phyloP scores from a whole-genome alignment of 192 early-diverging fungal species.

The Entomortierella chlamydospora region DNA sequence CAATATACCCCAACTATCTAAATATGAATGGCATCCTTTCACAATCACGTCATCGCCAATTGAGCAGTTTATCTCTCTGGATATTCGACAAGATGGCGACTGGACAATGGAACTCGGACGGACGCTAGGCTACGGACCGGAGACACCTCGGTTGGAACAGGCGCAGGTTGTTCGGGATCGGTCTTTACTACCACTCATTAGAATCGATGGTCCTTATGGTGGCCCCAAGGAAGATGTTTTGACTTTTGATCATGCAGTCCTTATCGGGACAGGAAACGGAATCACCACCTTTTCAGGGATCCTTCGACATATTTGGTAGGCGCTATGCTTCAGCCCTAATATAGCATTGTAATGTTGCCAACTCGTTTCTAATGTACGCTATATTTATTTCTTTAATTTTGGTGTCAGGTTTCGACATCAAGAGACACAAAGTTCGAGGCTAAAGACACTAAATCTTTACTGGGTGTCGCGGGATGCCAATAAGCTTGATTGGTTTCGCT shows the following conservation, averaged over 20 bases:
- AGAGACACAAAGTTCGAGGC: constrained; percentile 46
- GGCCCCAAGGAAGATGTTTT: constrained; percentile 82
- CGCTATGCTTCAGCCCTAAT: background rate
- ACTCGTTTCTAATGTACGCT: background rate
- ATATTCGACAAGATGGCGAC: constrained; percentile 59
- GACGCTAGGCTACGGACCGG: constrained; percentile 44
- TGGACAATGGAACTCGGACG: constrained; percentile 46
- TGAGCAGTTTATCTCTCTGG: constrained; percentile 53
- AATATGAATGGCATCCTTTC: constrained; percentile 83
- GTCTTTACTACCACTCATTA: constrained; percentile 65
- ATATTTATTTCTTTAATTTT: background rate
- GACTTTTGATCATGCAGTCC: constrained; percentile 70
- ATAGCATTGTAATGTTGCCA: background rate
- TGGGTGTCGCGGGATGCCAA: constrained; percentile 51
- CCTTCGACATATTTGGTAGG: constrained; percentile 75
- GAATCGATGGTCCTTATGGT: constrained; percentile 85
- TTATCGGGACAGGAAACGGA: constrained; percentile 80
- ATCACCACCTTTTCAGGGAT: constrained; percentile 82
- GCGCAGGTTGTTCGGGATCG: constrained; percentile 36
- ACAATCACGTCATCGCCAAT: constrained; percentile 64
- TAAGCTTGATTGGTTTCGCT: constrained; percentile 49
- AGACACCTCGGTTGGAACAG: constrained; percentile 31
- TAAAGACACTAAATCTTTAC: constrained; percentile 45
- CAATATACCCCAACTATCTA: constrained; percentile 75
- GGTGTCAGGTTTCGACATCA: constrained; percentile 58